Evolutionary conservation across 306 rosid species (phyloP).

Genomic region (Castanea sativa): DNA sequence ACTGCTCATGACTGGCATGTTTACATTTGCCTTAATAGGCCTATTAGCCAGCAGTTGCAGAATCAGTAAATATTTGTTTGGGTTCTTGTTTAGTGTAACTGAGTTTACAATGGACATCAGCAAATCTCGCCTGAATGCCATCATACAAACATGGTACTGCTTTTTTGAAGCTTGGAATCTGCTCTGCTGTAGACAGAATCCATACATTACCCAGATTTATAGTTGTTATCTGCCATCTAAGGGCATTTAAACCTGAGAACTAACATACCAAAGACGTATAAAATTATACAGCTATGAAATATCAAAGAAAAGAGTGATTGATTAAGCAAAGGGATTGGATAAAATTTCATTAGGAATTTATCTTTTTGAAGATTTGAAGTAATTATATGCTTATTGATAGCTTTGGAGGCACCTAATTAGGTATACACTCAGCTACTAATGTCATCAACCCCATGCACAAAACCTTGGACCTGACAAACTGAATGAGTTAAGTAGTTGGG

Average conservation of each 20-base stretch:
- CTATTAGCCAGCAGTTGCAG: not conserved
- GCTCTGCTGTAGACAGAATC: not conserved
- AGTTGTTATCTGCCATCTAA: not conserved
- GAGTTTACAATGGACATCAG: not conserved
- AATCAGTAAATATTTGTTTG: not conserved
- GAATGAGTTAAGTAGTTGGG: conserved; percentile 9
- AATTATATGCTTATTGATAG: not conserved
- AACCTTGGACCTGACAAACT: conserved; percentile 15
- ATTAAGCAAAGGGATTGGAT: no score
- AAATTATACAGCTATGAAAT: not conserved
- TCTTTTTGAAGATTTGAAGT: not conserved
- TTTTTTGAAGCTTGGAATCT: not conserved
- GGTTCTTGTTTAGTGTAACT: not conserved
- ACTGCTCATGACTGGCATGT: not conserved
- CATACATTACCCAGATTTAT: not conserved
- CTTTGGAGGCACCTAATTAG: conserved; percentile 2
- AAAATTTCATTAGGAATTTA: no score
- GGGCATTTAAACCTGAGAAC: not conserved
- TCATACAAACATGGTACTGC: not conserved
- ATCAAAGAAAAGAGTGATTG: no score
- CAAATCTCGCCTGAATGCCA: not conserved
- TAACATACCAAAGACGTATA: not conserved
- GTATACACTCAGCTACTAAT: not conserved
- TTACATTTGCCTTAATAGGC: not conserved
- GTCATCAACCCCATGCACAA: not conserved